Evolutionary conservation across 257 asterid genomes (phyloP), one percentile per base, ranked within the genome.

Genomic region (Solanum appendiculatum): DNA sequence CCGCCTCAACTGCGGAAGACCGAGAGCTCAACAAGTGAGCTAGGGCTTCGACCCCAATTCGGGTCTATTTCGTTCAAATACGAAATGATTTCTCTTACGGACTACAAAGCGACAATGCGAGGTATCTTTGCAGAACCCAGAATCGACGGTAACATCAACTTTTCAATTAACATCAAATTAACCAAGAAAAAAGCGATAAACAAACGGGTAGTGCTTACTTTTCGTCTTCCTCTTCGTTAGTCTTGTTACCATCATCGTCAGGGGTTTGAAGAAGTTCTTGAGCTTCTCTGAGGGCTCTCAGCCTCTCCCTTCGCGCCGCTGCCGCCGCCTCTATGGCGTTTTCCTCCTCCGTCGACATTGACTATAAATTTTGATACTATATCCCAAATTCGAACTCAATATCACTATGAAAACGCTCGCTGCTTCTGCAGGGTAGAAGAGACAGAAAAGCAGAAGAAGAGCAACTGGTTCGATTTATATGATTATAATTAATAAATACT

Each of bases 201-300:
- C 11, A 40, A 25, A 27, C 39, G 25, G 8, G 72, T 23, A 69
- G 9, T 34, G 74, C 88, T 40, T 86, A 87, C n/a, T 83, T 88
- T 69, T 84, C 88, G 21, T 86, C 85, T 12, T 78, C 91, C 9
- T 90, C 87, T 14, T 60, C 74, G 20, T 56, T 27, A 46, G 73
- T 6, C 33, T 10, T 40, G 31, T 84, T 86, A 39, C 29, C 86
- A 77, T 90, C 88, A 16, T 94, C 93, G 25, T 97, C 99, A 36
- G 99, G 97, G 81, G 96, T 92, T 87, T 87, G 87, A 92, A 92
- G 95, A 89, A 95, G 98, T 86, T 94, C 93, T 87, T 94, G 98
- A 86, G 99, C 98, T 34, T 93, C 92, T 90, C 93, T 94, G 33
- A 97, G 96, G 31, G 99, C 96, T 90, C 88, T 88, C 56, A 97